Percentiles rank a stretch among this genome's conserved stretches.
Conservation (phyloP, 1,139 yeast species). For the Candida smagusa region DNA sequence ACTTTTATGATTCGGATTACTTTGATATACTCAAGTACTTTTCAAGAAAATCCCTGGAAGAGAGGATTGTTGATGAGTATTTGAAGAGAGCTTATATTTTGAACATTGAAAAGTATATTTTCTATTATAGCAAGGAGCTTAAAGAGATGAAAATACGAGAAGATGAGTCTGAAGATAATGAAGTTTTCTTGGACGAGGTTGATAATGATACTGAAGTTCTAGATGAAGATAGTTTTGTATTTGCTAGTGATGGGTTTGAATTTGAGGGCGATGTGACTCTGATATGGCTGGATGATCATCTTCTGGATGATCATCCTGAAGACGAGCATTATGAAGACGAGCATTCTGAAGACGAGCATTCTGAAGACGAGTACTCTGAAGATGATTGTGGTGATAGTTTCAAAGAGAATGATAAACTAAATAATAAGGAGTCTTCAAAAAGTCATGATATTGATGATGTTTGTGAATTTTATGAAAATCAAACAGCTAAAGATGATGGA, state of each 20-base stretch:
- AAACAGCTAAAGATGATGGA: no score
- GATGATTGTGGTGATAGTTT: no score
- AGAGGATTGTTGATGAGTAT: constrained; percentile 8
- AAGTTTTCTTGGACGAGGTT: constrained; percentile 1
- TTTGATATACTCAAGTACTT: constrained; percentile 9
- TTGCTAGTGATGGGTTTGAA: constrained; percentile 6
- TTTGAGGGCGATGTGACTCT: constrained; percentile 4
- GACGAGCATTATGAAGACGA: background rate
- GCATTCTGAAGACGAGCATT: background rate
- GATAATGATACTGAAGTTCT: constrained; percentile 1
- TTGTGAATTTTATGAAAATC: no score
- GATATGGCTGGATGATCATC: constrained; percentile 7
- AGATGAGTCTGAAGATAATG: constrained; percentile 2
- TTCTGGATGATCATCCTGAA: background rate
- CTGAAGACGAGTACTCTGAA: background rate
- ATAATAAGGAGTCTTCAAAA: no score
- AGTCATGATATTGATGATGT: no score
- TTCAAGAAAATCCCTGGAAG: constrained; percentile 6
- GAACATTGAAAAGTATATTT: constrained; percentile 10
- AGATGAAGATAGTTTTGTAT: constrained; percentile 8
- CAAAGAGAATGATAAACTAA: no score
- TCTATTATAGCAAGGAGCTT: constrained; percentile 2
- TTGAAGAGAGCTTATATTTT: constrained; percentile 9
- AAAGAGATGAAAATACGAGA: constrained; percentile 1
- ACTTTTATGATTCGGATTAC: constrained; percentile 8